These are phyloP conservation scores for Teratosphaeria pseudoeucalypti DNA, from an alignment of 2,329 filamentous ascomycete species.

Conservation along the genomic window DNA sequence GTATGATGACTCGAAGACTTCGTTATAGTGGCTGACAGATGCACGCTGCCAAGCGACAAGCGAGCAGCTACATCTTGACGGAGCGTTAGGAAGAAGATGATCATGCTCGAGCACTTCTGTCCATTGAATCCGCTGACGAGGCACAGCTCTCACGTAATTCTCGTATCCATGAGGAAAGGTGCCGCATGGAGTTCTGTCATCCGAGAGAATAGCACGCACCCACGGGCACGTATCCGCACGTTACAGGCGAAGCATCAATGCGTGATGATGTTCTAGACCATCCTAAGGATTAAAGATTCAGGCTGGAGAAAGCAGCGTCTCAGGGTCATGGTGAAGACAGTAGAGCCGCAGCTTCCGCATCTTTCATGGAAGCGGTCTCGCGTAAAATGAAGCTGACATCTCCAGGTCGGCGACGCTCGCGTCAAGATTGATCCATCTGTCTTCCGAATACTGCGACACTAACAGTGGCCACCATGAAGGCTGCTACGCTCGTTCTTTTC, in stretches of 20 bases:
- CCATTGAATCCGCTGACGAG: not conserved
- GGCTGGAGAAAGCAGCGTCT: not conserved
- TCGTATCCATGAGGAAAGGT: not conserved
- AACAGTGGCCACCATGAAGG: not conserved
- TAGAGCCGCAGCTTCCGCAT: not conserved
- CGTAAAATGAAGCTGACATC: not conserved
- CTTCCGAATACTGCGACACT: not conserved
- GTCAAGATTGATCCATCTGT: not conserved
- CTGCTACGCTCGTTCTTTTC: not conserved
- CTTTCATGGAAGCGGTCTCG: not conserved
- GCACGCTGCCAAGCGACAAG: too few species aligned
- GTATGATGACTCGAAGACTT: too few species aligned
- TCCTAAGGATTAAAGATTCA: not conserved
- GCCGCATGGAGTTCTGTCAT: not conserved
- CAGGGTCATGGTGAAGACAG: not conserved
- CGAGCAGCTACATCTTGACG: too few species aligned
- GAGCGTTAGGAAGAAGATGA: too few species aligned
- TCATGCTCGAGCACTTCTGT: too few species aligned
- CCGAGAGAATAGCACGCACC: not conserved
- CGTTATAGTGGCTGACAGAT: too few species aligned
- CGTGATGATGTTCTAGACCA: not conserved
- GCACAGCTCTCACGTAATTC: not conserved
- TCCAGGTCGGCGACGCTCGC: not conserved
- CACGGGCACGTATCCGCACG: not conserved
- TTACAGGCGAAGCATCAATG: not conserved